These are phyloP conservation scores for Oemleria cerasiformis DNA, from an alignment of 306 rosid species.

Conservation along the genomic window DNA sequence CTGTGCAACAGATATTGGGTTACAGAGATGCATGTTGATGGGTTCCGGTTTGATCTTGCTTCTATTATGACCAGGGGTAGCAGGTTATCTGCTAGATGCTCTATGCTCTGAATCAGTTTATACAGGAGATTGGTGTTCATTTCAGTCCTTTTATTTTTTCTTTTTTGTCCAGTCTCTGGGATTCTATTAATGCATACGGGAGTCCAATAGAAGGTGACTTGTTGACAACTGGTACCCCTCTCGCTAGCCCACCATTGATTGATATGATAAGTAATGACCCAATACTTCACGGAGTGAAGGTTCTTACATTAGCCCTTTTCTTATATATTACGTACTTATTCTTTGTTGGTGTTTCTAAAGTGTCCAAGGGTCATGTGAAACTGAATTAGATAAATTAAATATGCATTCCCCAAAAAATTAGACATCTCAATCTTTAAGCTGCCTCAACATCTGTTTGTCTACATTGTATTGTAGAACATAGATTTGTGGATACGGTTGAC, in stretches of 20 bases:
- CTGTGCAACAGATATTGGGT: constrained; percentile 80
- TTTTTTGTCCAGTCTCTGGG: constrained; percentile 69
- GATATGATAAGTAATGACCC: constrained; percentile 93
- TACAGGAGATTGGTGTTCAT: constrained; percentile 19
- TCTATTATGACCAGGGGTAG: constrained; percentile 89
- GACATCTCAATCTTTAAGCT: neutral
- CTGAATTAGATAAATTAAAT: neutral
- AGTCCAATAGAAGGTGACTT: constrained; percentile 59
- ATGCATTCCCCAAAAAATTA: neutral
- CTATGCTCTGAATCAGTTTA: constrained; percentile 16
- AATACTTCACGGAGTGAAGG: constrained; percentile 85
- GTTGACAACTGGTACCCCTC: constrained; percentile 81
- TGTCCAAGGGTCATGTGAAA: neutral
- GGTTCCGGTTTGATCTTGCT: constrained; percentile 99
- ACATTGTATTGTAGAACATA: neutral
- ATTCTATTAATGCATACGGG: constrained; percentile 73
- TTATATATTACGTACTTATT: no score
- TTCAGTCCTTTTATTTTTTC: constrained; percentile 30
- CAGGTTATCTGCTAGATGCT: constrained; percentile 59
- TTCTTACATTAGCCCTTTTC: constrained; percentile 33
- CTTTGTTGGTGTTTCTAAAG: neutral
- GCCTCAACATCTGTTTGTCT: neutral
- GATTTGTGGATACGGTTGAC: neutral
- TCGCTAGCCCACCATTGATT: constrained; percentile 77
- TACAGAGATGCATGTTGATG: constrained; percentile 94